Percentiles rank a stretch among this genome's conserved stretches.
These are phyloP conservation scores for Penicillium coprophilum DNA, from an alignment of 495 filamentous ascomycete species.

Conservation along the genomic window DNA sequence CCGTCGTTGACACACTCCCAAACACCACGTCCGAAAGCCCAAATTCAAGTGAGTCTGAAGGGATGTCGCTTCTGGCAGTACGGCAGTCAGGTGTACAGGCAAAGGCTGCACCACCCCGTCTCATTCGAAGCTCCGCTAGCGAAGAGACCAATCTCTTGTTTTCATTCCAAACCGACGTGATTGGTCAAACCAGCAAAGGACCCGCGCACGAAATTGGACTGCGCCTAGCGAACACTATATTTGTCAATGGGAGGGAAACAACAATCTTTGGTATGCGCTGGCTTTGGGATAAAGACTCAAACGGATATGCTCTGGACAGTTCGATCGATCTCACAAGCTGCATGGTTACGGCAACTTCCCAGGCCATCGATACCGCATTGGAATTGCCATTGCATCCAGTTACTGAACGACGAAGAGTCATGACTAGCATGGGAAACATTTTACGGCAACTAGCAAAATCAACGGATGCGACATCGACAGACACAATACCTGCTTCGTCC, in stretches of 20 bases:
- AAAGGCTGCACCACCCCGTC: conserved; percentile 33
- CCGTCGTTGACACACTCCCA: conserved; percentile 42
- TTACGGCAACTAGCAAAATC: conserved; percentile 61
- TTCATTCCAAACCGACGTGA: conserved; percentile 19
- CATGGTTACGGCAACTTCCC: conserved; percentile 23
- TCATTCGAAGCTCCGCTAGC: conserved; percentile 30
- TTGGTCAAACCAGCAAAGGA: neutral
- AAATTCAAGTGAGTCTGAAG: conserved; percentile 28
- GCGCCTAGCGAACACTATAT: conserved; percentile 76
- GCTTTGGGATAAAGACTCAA: conserved; percentile 31
- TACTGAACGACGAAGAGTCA: conserved; percentile 61
- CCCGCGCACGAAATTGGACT: conserved; percentile 42
- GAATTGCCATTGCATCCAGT: conserved; percentile 61
- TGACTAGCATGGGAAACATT: conserved; percentile 78
- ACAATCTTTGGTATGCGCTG: conserved; percentile 62
- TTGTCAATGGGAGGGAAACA: conserved; percentile 64
- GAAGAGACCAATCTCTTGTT: conserved; percentile 39
- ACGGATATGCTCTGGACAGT: conserved; percentile 25
- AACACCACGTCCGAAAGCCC: conserved; percentile 10
- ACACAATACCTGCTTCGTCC: conserved; percentile 64
- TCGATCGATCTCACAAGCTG: conserved; percentile 37
- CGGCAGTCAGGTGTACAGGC: conserved; percentile 30
- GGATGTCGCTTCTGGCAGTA: conserved; percentile 37
- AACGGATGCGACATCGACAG: conserved; percentile 38
- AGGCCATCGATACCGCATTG: conserved; percentile 25